Conservation (phyloP, 75 land plant genomes). For the Sequoia sempervirens region DNA sequence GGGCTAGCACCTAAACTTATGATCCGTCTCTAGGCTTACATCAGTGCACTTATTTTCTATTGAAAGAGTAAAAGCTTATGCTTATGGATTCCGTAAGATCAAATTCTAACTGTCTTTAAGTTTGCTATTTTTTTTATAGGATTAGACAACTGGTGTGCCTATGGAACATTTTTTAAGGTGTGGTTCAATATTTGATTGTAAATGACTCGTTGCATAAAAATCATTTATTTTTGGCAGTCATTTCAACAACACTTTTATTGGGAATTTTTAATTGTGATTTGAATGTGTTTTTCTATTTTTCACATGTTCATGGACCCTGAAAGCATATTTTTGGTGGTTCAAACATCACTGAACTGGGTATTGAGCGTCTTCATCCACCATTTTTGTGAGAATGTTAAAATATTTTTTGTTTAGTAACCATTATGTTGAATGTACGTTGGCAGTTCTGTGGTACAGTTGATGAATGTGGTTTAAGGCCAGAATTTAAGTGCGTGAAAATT, state of each 20-base stretch:
- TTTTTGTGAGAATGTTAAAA: not conserved
- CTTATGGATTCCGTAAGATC: not conserved
- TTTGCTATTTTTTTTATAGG: not conserved
- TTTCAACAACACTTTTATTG: not conserved
- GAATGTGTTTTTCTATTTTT: not conserved
- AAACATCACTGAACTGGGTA: no score
- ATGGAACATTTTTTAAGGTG: not conserved
- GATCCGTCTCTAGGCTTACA: not conserved
- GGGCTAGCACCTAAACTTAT: constrained; percentile 3
- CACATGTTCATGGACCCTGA: not conserved
- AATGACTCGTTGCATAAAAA: not conserved
- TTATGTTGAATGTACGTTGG: not conserved
- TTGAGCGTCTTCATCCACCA: not conserved
- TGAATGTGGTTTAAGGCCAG: no score
- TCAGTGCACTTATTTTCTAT: not conserved
- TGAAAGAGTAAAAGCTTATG: not conserved
- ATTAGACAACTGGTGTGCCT: not conserved
- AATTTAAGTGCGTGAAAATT: no score
- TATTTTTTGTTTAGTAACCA: not conserved
- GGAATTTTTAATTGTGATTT: not conserved
- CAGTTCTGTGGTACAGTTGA: not conserved
- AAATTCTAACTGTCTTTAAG: not conserved
- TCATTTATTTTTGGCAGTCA: not conserved
- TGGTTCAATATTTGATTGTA: not conserved
- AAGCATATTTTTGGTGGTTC: not conserved